Evolutionary conservation across 331 rosid genomes (phyloP).

Genomic region (Cydonia oblonga): DNA sequence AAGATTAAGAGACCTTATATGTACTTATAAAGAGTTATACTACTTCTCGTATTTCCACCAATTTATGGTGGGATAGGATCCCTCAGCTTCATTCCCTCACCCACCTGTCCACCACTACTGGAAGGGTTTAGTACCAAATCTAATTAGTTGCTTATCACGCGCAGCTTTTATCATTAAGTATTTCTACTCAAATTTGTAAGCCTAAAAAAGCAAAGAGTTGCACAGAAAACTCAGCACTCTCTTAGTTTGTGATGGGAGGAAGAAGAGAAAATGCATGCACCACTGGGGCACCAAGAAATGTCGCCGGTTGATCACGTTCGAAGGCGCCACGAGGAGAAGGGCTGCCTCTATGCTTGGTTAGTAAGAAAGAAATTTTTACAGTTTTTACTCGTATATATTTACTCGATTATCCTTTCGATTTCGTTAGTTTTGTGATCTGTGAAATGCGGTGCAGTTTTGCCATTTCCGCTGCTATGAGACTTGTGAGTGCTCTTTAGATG

Average conservation of each 20-base stretch:
- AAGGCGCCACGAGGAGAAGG: slow-evolving; percentile 40
- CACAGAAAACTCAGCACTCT: background rate
- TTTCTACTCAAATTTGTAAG: background rate
- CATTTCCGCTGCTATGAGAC: slow-evolving; percentile 44
- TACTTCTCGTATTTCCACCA: too few relatives aligned
- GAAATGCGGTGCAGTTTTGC: slow-evolving; percentile 27
- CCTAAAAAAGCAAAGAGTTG: background rate
- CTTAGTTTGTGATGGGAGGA: background rate
- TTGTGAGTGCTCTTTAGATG: slow-evolving; percentile 42
- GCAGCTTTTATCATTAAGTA: background rate
- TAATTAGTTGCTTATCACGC: background rate
- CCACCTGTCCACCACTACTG: background rate
- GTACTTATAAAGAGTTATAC: background rate
- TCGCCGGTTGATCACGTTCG: slow-evolving; percentile 27
- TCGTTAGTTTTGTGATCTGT: background rate
- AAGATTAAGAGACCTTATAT: too few relatives aligned
- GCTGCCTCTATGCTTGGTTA: slow-evolving; percentile 42
- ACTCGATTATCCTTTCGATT: background rate
- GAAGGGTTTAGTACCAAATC: background rate
- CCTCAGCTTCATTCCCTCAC: background rate
- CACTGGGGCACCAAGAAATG: slow-evolving; percentile 16
- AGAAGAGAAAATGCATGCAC: slow-evolving; percentile 25
- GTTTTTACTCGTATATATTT: background rate
- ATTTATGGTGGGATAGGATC: too few relatives aligned
- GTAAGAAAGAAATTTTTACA: background rate